phyloP scores from a whole-genome alignment of 1,284 basidiomycete species.

The Agroathelia rolfsii region DNA sequence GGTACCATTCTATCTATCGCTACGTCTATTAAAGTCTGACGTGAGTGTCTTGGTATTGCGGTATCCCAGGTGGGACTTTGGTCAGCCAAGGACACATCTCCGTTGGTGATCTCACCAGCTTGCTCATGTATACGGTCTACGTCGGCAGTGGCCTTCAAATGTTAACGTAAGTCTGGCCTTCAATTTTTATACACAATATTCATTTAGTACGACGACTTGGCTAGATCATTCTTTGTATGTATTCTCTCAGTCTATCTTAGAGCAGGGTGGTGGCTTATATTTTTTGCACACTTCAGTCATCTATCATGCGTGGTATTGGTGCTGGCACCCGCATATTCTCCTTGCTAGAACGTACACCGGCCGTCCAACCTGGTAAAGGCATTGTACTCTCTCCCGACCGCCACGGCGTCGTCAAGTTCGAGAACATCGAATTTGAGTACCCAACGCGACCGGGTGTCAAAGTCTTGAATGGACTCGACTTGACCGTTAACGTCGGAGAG shows the following conservation, averaged over 20 bases:
- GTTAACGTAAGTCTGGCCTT: conserved; percentile 54
- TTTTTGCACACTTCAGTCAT: conserved; percentile 36
- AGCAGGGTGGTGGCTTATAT: neutral
- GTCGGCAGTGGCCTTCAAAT: conserved; percentile 75
- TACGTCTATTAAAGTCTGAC: neutral
- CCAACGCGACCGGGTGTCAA: conserved; percentile 72
- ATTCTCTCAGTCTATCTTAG: conserved; percentile 2
- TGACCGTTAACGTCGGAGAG: conserved; percentile 74
- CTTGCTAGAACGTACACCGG: conserved; percentile 73
- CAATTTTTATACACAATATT: too few relatives aligned
- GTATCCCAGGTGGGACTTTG: conserved; percentile 67
- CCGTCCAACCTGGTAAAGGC: conserved; percentile 60
- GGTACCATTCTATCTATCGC: conserved; percentile 36
- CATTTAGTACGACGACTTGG: too few relatives aligned
- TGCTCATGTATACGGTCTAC: conserved; percentile 90
- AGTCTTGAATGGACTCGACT: conserved; percentile 70
- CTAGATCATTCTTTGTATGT: conserved; percentile 50
- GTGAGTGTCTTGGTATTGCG: neutral
- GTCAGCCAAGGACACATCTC: conserved; percentile 84
- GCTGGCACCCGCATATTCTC: conserved; percentile 92
- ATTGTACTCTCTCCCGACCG: conserved; percentile 40
- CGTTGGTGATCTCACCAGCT: conserved; percentile 83
- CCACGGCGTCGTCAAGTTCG: conserved; percentile 67
- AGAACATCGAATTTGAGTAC: conserved; percentile 79
- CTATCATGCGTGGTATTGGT: conserved; percentile 86